Evolutionary conservation across 139 green algal genomes (phyloP), one percentile per base, ranked within the genome.

Genomic region (Chlamydomonas applanata): DNA sequence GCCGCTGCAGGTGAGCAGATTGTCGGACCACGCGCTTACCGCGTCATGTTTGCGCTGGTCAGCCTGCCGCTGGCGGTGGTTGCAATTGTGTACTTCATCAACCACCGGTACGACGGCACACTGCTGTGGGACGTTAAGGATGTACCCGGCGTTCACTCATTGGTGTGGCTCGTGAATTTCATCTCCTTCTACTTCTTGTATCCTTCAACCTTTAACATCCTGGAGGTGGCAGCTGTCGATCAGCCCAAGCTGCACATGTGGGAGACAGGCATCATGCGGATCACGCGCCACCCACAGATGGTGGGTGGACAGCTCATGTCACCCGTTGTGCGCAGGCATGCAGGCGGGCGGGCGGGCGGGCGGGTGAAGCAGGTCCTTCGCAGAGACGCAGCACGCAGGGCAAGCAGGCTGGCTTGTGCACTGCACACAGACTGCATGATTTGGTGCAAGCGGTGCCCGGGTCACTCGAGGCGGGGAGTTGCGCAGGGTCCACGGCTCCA

Each of bases 161-260:
- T 80, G 9, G 87, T 97, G 57, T 99, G 94, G 94, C 54, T 85
- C 0, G 63, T 93, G n/a, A 96, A 88, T 75, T 97, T 99, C 67
- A 72, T 99, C 35, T 97, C 91, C 56, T 99, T 99, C 89, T 97
- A 91, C 83, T 99, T 99, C 82, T 87, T 99, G n/a, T 99, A 99
- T 79, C 95, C 95, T n/a, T 99, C 95, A 77, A 99, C 95, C 40
- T 99, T 99, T 86, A 99, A 99, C 84, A 89, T 99, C 29, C 86
- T 99, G 24, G 95, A 98, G 89, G 93, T 97, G 29, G 95, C 95
- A 13, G 95, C 95, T 7, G 93, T 98, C 25, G 95, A 99, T 75
- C 82, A 97, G 86, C 95, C 95, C 30, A 94, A 98, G 83, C 79
- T 98, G 80, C 95, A 99, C 85, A 73, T 99, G 76, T 99, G 95